These are phyloP conservation scores for Dendrobium huoshanense DNA, from an alignment of 106 monocot genomes.

Conservation along the genomic window DNA sequence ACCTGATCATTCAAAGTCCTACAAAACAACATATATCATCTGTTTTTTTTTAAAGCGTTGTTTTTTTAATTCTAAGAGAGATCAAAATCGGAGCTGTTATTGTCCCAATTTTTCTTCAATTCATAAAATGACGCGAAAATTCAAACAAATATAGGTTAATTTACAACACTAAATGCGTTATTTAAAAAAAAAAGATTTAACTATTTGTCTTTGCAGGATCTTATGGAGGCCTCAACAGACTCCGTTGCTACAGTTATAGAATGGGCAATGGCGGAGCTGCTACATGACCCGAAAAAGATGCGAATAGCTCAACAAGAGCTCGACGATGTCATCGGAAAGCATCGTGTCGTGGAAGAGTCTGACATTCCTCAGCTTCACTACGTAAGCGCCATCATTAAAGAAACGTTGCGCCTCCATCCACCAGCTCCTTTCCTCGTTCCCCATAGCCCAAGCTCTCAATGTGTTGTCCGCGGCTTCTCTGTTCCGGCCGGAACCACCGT, in stretches of 20 bases:
- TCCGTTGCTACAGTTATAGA: slow-evolving; percentile 3
- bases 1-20: no score
- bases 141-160: no score
- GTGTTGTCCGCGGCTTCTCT: slow-evolving; percentile 3
- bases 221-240: slow-evolving; percentile 20
- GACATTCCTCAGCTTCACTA: slow-evolving; percentile 13
- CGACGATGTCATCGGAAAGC: background rate
- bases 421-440: slow-evolving; percentile 5
- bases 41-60: no score
- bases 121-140: no score
- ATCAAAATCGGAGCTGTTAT: no score
- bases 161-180: no score
- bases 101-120: no score
- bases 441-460: background rate
- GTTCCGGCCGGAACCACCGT: background rate
- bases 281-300: slow-evolving; percentile 19
- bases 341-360: slow-evolving; percentile 1
- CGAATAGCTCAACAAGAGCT: slow-evolving; percentile 28
- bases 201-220: background rate
- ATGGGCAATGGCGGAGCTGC: slow-evolving; percentile 34
- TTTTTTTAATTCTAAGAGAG: no score
- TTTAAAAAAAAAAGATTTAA: no score
- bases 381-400: background rate
- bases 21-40: no score
- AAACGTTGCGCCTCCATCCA: slow-evolving; percentile 10